phyloP scores from a whole-genome alignment of 2,329 filamentous ascomycete genomes.

The Aureobasidium namibiae region DNA sequence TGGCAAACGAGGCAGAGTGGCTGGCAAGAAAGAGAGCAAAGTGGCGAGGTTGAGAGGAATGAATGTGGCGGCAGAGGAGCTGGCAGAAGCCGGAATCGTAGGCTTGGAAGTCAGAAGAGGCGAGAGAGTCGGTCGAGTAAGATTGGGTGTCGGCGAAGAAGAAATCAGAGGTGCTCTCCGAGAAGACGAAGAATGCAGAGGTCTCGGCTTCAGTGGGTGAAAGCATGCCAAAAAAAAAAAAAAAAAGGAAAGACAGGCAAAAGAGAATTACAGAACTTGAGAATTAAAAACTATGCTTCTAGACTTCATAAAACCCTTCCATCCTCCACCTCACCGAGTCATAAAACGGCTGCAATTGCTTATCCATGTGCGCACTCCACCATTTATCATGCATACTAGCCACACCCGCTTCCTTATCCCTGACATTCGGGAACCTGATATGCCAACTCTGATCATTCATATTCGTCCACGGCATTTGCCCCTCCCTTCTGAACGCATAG shows the following conservation, averaged over 20 bases:
- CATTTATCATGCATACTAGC: conserved; percentile 32
- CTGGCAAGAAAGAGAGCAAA: conserved; percentile 25
- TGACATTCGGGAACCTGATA: conserved; percentile 26
- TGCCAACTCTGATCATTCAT: conserved; percentile 30
- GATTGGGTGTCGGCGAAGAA: conserved; percentile 80
- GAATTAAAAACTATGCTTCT: too few relatives aligned
- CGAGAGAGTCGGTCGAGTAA: conserved; percentile 79
- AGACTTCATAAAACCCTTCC: conserved; percentile 27
- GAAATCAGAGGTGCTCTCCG: conserved; percentile 82
- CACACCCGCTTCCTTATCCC: conserved; percentile 28
- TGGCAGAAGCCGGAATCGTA: conserved; percentile 81
- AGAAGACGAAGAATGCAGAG: conserved; percentile 79
- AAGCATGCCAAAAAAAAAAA: too few relatives aligned
- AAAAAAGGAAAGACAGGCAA: too few relatives aligned
- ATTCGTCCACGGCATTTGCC: conserved; percentile 31
- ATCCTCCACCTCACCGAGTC: conserved; percentile 24
- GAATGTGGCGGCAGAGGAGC: conserved; percentile 66
- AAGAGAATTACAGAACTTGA: too few relatives aligned
- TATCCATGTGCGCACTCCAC: conserved; percentile 26
- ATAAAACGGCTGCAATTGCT: conserved; percentile 26
- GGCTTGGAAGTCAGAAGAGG: conserved; percentile 70
- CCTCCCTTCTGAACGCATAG: conserved; percentile 26
- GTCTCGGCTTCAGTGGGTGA: conserved; percentile 54
- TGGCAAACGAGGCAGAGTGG: conserved; percentile 25
- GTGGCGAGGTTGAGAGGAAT: conserved; percentile 50